A percentile compares a stretch with the other conserved stretches of the same genome.
These are phyloP conservation scores for Phytophthora brassicae DNA, from an alignment of 352 stramenopile species.

Conservation along the genomic window DNA sequence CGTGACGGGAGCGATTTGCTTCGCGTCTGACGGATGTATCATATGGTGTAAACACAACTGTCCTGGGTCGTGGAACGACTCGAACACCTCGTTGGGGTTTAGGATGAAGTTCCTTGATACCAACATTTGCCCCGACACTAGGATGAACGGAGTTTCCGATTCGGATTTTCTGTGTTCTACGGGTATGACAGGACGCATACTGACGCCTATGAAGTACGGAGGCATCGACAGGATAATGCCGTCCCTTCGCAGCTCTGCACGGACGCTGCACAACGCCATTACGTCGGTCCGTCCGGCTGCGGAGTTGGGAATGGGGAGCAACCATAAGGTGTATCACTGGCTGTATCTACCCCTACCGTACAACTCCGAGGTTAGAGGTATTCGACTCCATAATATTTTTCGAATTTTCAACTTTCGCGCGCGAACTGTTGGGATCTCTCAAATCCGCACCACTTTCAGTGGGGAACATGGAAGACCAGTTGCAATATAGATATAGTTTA, in stretches of 20 bases:
- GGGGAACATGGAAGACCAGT: no score
- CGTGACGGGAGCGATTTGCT: neutral
- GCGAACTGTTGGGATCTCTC: no score
- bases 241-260: neutral
- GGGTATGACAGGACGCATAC: no score
- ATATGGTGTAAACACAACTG: neutral
- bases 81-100: no score
- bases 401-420: no score
- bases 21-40: neutral
- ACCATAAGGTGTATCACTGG: no score
- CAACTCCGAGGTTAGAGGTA: no score
- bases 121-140: neutral
- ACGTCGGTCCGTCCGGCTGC: neutral
- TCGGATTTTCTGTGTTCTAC: neutral
- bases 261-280: constrained; percentile 5
- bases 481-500: no score
- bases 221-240: neutral
- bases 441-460: no score
- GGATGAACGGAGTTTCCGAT: neutral
- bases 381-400: no score
- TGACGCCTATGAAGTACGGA: neutral
- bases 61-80: no score
- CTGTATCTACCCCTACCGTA: no score
- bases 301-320: constrained; percentile 4
- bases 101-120: neutral